A percentile compares a stretch with the other conserved stretches of the same genome.
Conservation (phyloP, 2,329 filamentous ascomycete genomes). For the Fusarium sp. region DNA sequence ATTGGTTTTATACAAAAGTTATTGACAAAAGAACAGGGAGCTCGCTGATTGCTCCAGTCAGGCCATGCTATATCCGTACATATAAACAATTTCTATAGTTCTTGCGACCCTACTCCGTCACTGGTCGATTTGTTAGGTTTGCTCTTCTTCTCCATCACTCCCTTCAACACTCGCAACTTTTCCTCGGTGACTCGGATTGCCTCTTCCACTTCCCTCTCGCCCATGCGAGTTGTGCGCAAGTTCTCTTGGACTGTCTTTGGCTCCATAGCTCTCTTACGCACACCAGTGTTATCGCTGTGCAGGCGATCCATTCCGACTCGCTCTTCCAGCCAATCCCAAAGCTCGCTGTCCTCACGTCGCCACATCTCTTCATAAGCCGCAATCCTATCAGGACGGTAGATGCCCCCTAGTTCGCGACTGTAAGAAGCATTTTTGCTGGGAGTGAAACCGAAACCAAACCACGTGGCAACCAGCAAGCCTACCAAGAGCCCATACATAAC, state of each 20-base stretch:
- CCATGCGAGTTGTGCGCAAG: conserved; percentile 70
- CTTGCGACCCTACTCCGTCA: conserved; percentile 30
- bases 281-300: conserved; percentile 50
- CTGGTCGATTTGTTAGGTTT: conserved; percentile 24
- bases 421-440: conserved; percentile 54
- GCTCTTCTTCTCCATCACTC: conserved; percentile 68
- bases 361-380: conserved; percentile 95
- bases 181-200: conserved; percentile 89
- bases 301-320: conserved; percentile 77
- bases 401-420: conserved; percentile 47
- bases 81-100: conserved; percentile 41
- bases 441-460: conserved; percentile 73
- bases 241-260: conserved; percentile 70
- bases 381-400: conserved; percentile 70
- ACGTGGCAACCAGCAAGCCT: conserved; percentile 77
- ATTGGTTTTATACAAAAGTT: conserved; percentile 10
- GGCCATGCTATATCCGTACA: conserved; percentile 38
- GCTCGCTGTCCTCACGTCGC: conserved; percentile 84
- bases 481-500: conserved; percentile 80
- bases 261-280: conserved; percentile 63
- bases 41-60: conserved; percentile 39
- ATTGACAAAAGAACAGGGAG: conserved; percentile 45
- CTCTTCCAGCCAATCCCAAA: conserved; percentile 95
- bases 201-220: conserved; percentile 78
- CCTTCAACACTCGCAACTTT: conserved; percentile 80